Conservation (phyloP, 202 grass and related monocot species). For the Setaria viridis region DNA sequence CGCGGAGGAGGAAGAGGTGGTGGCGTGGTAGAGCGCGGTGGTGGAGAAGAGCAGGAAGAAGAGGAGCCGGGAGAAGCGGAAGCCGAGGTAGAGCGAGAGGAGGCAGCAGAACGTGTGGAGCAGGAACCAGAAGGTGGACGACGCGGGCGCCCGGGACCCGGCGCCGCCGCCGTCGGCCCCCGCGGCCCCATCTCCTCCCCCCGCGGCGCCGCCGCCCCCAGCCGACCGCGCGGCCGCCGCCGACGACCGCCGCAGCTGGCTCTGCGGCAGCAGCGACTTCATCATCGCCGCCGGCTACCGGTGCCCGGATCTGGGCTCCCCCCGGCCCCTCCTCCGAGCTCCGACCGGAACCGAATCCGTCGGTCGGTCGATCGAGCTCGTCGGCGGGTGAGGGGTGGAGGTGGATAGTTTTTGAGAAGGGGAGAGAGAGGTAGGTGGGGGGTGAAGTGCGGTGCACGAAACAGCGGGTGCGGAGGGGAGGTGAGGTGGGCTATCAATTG, state of each 20-base stretch:
- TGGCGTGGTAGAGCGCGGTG: slow-evolving; percentile 61
- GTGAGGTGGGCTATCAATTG: slow-evolving; percentile 51
- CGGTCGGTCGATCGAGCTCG: slow-evolving; percentile 20
- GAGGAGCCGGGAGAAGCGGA: slow-evolving; percentile 84
- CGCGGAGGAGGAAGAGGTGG: slow-evolving; percentile 45
- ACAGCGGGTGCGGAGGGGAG: slow-evolving; percentile 44
- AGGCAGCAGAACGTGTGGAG: slow-evolving; percentile 83
- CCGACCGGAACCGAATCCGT: not conserved
- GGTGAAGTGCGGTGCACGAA: slow-evolving; percentile 69
- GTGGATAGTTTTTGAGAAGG: slow-evolving; percentile 38
- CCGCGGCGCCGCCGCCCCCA: not conserved
- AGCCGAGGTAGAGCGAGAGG: slow-evolving; percentile 85
- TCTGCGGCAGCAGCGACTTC: slow-evolving; percentile 66
- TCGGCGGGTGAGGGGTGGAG: slow-evolving; percentile 4
- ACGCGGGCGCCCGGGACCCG: slow-evolving; percentile 10
- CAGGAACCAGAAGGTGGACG: slow-evolving; percentile 77
- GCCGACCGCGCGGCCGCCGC: slow-evolving; percentile 28
- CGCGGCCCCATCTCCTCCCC: not conserved
- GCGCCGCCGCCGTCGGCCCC: slow-evolving; percentile 34
- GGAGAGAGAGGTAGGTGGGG: slow-evolving; percentile 34
- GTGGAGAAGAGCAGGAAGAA: slow-evolving; percentile 81
- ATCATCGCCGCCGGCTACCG: slow-evolving; percentile 47
- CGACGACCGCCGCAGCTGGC: slow-evolving; percentile 56
- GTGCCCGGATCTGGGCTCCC: slow-evolving; percentile 31
- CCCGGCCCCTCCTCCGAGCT: not conserved